These are phyloP conservation scores for Globisporangium splendens DNA, from an alignment of 352 stramenopile genomes.

Conservation along the genomic window DNA sequence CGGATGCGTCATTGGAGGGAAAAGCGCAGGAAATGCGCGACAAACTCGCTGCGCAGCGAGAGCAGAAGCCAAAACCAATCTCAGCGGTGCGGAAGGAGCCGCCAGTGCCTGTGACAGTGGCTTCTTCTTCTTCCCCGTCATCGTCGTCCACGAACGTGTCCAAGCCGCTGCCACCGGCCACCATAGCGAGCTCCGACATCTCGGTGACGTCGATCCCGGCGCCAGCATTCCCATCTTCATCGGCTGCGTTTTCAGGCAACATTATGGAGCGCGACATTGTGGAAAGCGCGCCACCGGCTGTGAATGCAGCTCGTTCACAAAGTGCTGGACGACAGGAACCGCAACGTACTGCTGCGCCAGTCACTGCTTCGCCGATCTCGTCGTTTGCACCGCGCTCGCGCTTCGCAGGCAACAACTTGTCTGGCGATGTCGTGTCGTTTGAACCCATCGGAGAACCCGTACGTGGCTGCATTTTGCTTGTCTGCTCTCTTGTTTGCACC, in stretches of 20 bases:
- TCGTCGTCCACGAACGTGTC: slow-evolving; percentile 14
- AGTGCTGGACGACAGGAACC: not conserved
- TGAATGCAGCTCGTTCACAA: not conserved
- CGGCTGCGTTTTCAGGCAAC: slow-evolving; percentile 61
- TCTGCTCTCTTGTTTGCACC: not conserved
- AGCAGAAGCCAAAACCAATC: slow-evolving; percentile 10
- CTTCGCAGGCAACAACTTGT: slow-evolving; percentile 69
- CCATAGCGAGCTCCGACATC: not conserved
- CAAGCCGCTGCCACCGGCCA: not conserved
- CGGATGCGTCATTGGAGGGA: slow-evolving; percentile 53
- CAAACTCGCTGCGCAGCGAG: slow-evolving; percentile 12
- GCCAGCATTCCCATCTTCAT: slow-evolving; percentile 23
- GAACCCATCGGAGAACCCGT: slow-evolving; percentile 77
- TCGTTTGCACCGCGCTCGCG: slow-evolving; percentile 33
- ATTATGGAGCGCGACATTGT: slow-evolving; percentile 64
- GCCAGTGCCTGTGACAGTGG: not conserved
- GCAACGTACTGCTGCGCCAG: slow-evolving; percentile 2
- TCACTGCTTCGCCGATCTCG: slow-evolving; percentile 2
- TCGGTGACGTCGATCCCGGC: slow-evolving; percentile 8
- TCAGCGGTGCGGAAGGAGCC: slow-evolving; percentile 3
- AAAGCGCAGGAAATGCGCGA: slow-evolving; percentile 67
- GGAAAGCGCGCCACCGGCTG: slow-evolving; percentile 15
- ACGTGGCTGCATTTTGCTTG: slow-evolving; percentile 17
- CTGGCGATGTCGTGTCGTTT: slow-evolving; percentile 60
- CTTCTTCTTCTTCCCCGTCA: not conserved